These are phyloP conservation scores for Eimeria maxima DNA, from an alignment of 169 alveolate species.

Conservation along the genomic window DNA sequence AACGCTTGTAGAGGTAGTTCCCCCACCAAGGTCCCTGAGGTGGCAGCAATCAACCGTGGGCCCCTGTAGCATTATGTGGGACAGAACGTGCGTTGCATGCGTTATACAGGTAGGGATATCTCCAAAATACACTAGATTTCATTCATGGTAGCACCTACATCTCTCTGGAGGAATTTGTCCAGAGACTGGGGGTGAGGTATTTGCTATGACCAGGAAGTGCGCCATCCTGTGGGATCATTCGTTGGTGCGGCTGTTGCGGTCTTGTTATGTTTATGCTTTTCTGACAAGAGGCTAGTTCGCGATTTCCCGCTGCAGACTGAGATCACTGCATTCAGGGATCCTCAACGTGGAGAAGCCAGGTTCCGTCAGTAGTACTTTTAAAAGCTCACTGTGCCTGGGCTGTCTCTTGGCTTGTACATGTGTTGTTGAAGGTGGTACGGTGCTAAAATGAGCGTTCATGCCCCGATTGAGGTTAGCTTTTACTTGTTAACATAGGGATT, in stretches of 20 bases:
- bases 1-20: not conserved
- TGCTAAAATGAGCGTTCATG: not conserved
- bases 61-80: not conserved
- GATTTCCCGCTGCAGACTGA: not conserved
- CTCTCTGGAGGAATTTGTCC: not conserved
- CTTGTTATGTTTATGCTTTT: not conserved
- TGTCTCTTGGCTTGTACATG: not conserved
- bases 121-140: not conserved
- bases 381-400: not conserved
- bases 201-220: not conserved
- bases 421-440: not conserved
- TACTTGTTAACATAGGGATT: not conserved
- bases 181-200: not conserved
- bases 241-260: not conserved
- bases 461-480: not conserved
- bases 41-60: not conserved
- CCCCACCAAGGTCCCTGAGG: not conserved
- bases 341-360: not conserved
- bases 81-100: not conserved
- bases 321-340: not conserved
- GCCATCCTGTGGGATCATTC: not conserved
- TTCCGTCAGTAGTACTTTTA: not conserved
- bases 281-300: not conserved
- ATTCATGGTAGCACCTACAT: not conserved
- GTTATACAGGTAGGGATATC: not conserved